A percentile compares a stretch with the other conserved stretches of the same genome.
Conservation (phyloP, 2,329 filamentous ascomycete genomes). For the Trichoderma arundinaceum region DNA sequence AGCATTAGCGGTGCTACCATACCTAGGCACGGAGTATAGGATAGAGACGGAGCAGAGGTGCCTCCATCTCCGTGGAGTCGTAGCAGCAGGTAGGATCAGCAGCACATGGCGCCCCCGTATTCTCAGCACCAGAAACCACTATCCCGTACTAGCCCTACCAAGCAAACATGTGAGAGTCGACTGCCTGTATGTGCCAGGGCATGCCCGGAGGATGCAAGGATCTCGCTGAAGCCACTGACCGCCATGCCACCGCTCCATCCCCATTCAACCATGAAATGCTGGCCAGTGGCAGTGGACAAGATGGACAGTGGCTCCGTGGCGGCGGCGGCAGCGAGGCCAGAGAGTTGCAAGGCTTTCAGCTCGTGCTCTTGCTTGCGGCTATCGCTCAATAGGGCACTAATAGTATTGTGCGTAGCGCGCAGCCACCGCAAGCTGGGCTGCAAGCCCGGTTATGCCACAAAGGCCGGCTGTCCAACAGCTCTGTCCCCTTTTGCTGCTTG, state of each 20-base stretch:
- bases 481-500: too few relatives aligned
- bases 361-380: not conserved
- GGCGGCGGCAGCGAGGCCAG: not conserved
- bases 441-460: not conserved
- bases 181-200: not conserved
- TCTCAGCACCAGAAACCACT: too few relatives aligned
- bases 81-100: not conserved
- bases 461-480: not conserved
- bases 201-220: conserved; percentile 6
- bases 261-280: not conserved
- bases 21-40: too few relatives aligned
- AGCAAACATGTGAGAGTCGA: too few relatives aligned
- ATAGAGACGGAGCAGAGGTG: too few relatives aligned
- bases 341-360: conserved; percentile 21
- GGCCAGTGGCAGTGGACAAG: conserved; percentile 1
- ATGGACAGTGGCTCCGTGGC: conserved; percentile 5
- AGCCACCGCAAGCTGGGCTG: conserved; percentile 9
- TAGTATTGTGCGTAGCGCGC: conserved; percentile 16
- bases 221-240: conserved; percentile 11
- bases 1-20: too few relatives aligned
- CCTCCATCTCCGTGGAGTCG: too few relatives aligned
- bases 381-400: conserved; percentile 15
- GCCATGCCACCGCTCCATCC: conserved; percentile 14
- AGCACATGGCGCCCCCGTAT: not conserved
- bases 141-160: too few relatives aligned